Base-by-base conservation (phyloP, 2,329 filamentous ascomycete genomes). In the Fusarium clavum region DNA sequence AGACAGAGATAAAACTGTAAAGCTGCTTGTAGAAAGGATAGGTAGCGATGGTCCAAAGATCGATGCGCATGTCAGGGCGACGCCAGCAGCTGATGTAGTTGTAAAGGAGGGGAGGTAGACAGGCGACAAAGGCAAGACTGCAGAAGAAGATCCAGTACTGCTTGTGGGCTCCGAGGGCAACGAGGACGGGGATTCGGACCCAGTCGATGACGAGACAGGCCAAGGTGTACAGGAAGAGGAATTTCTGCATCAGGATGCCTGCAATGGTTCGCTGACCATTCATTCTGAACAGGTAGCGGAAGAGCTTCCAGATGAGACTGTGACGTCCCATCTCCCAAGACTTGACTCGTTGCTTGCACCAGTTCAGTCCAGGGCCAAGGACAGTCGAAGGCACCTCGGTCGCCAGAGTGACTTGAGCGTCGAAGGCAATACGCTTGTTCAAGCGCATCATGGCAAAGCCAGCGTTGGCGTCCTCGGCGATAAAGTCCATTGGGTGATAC, bases 311-410 rank as follows among this genome's bases (percentile, higher is more conserved):
- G 10, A 62, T 62, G 2, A 63, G 46, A 40, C 57, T 69, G 56
- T 70, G 67, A 0, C 67, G 55, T 16, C 67, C 66, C 57, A 70
- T 70, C 20, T 70, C 66, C 67, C 67, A 70, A 4, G 67, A 70
- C 54, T 59, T 66, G 54, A 70, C 52, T n/a, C 67, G 47, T 40
- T 70, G 67, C 27, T 70, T 70, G 55, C 60, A 70, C 67, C 66
- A 70, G 40, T 69, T 70, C n/a, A 70, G 3, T 0, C 62, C 66
- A 4, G 67, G 62, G 2, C 67, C 67, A 11, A 70, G 45, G 2
- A 70, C 58, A n/a, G 52, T 57, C 0, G 57, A 22, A 2, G 57
- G 57, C 4, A 60, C 57, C 12, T 57, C 57, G 1, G 57, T 60
- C 0, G 57, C 57, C 2, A 60, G 57, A 0, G 57, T 60, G 3